These are phyloP conservation scores for Mallotus japonicus DNA, from an alignment of 441 rosid species.

Conservation along the genomic window DNA sequence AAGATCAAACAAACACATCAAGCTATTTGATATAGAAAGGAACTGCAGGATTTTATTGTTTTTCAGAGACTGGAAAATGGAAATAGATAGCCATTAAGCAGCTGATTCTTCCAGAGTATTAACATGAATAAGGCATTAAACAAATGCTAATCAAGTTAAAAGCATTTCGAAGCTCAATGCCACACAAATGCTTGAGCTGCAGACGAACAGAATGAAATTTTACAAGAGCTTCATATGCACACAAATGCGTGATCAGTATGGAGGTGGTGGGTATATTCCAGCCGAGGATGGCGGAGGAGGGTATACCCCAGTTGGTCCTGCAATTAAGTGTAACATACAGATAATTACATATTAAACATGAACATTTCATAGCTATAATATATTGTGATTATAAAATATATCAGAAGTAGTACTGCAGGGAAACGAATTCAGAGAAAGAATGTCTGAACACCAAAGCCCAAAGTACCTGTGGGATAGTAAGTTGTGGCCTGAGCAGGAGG, in stretches of 20 bases:
- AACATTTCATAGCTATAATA: background rate
- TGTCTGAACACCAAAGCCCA: background rate
- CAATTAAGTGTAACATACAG: background rate
- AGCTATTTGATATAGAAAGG: no score
- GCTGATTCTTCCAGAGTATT: no score
- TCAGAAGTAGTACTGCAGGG: no score
- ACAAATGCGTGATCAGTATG: constrained; percentile 22
- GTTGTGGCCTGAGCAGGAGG: constrained; percentile 21
- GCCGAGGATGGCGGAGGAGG: constrained; percentile 17
- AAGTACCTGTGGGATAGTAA: constrained; percentile 39
- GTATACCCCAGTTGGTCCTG: constrained; percentile 22
- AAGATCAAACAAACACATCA: no score
- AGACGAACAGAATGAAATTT: background rate
- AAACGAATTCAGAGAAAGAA: background rate
- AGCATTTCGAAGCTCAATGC: background rate
- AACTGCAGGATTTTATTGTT: no score
- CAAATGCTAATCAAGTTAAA: background rate
- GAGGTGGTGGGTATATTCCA: constrained; percentile 40
- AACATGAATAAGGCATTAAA: background rate
- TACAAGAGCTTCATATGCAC: background rate
- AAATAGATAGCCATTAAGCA: background rate
- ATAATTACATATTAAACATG: background rate
- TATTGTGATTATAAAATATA: no score
- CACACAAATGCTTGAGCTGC: background rate
- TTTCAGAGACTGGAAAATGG: background rate